Percentiles rank a stretch among this genome's conserved stretches.
Evolutionary conservation across 805 yeast species (phyloP).

Genomic region (Schizosaccharomyces lindneri): DNA sequence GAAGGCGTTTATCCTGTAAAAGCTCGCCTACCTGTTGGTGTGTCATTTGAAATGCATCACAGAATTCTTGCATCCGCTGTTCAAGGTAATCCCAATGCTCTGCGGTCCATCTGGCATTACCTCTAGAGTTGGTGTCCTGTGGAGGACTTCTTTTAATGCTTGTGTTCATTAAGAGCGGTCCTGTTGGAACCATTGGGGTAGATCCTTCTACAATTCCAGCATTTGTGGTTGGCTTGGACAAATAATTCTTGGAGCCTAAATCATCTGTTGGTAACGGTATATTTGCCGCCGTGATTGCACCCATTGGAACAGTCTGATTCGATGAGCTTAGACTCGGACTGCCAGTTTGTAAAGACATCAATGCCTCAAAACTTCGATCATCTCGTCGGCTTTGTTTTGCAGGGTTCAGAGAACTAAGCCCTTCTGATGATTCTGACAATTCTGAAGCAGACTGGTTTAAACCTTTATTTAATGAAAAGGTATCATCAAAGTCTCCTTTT

Average conservation of each 20-base stretch:
- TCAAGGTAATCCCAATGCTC: not conserved
- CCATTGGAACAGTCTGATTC: not conserved
- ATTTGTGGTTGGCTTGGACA: not conserved
- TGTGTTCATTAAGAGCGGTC: not conserved
- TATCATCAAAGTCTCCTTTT: not conserved
- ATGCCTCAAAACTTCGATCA: not conserved
- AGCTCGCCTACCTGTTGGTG: not conserved
- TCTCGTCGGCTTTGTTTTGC: not conserved
- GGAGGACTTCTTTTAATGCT: not conserved
- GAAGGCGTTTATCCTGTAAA: not conserved
- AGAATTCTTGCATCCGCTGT: not conserved
- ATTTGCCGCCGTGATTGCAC: not conserved
- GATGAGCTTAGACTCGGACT: not conserved
- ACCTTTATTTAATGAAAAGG: not conserved
- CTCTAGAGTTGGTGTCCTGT: not conserved
- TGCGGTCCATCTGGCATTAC: not conserved
- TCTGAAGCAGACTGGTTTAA: not conserved
- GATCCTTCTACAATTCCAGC: not conserved
- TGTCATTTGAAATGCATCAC: not conserved
- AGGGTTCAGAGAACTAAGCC: not conserved
- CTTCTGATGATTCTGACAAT: not conserved
- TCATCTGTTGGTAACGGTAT: not conserved
- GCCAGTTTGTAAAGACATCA: not conserved
- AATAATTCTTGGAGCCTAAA: not conserved
- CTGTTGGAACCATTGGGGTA: not conserved